These are phyloP conservation scores for Chlorokybus atmophyticus DNA, from an alignment of 139 green algal genomes.

Conservation along the genomic window DNA sequence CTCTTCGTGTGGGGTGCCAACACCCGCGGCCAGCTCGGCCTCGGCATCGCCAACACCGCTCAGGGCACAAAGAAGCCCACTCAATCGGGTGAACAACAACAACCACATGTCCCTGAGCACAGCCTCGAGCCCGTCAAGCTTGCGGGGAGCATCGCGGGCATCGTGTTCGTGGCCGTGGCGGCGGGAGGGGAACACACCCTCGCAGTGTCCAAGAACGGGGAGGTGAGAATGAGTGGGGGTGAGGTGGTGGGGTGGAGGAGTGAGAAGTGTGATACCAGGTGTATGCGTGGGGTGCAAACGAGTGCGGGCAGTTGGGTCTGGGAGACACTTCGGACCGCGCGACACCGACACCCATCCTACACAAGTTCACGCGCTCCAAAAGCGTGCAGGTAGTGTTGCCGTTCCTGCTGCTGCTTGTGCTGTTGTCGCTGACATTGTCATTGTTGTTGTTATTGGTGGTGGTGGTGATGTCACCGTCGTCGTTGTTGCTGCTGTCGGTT, in stretches of 20 bases:
- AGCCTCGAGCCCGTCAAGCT: slow-evolving; percentile 1
- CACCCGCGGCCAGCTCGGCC: slow-evolving; percentile 8
- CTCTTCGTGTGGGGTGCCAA: slow-evolving; percentile 16
- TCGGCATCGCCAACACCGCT: too few species aligned
- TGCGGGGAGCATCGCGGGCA: slow-evolving; percentile 4
- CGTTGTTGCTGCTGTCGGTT: too few species aligned
- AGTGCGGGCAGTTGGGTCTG: slow-evolving; percentile 33
- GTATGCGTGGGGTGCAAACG: slow-evolving; percentile 44
- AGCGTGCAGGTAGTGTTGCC: background rate
- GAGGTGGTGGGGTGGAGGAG: too few species aligned
- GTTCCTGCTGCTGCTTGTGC: too few species aligned
- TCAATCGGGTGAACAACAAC: background rate
- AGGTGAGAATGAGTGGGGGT: slow-evolving; percentile 22
- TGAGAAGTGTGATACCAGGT: too few species aligned
- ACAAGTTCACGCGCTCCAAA: slow-evolving; percentile 11
- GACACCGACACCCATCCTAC: slow-evolving; percentile 10
- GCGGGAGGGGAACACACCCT: slow-evolving; percentile 12
- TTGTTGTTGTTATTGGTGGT: too few species aligned
- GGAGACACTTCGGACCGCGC: slow-evolving; percentile 19
- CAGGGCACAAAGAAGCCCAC: too few species aligned
- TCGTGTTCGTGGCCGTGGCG: slow-evolving; percentile 13
- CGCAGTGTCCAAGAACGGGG: slow-evolving; percentile 13
- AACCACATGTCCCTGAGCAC: too few species aligned
- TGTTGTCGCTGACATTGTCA: too few species aligned
- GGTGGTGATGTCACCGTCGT: too few species aligned